Base-by-base conservation (phyloP, 805 yeast genomes). In the Zygotorulaspora danielsina region DNA sequence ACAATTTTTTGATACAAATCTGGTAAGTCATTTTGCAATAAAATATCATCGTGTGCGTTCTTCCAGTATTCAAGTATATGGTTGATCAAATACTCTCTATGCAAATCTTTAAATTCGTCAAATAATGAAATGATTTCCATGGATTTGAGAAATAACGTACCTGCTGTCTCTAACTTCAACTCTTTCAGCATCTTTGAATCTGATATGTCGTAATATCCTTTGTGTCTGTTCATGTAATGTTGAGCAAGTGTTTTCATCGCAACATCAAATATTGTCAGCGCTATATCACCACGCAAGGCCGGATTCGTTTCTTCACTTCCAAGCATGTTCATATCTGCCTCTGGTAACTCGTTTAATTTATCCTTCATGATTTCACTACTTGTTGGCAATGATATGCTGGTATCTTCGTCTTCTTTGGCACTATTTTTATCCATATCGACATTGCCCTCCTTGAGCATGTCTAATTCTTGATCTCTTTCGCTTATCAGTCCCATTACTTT, bases 251-350 rank as follows among this genome's bases (percentile, higher is more conserved):
- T 66, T 53, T 78, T 62, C 66, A 79, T 67, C 41, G 80, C 79
- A 54, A 79, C 64, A 68, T 90, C 78, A 68, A 79, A 78, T 48
- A 90, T 72, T 0, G 84, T 73, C 41, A 81, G 60, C 1, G 84
- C 84, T 39, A 84, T 70, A 54, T 82, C 87, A 40, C 93, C 90
- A 44, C 75, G 73, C 42, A 84, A 59, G 0, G 87, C 90, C 6
- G 90, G 89, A 52, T 83, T 84, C 18, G 86, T 76, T 34, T 85
- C 94, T n/a, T 82, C 80, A 46, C 79, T 79, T 18, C 96, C 97
- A 49, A 89, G 69, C 72, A 86, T 79, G 53, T 79, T 81, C 69
- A 86, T 72, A 56, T 88, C 93, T 21, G 88, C 84, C 48, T 88
- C 96, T 0, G 97, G 96, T 46, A 89, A 70, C 37, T 75, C 73